These are phyloP conservation scores for Somion occarium DNA, from an alignment of 1,284 basidiomycete species.

Conservation along the genomic window DNA sequence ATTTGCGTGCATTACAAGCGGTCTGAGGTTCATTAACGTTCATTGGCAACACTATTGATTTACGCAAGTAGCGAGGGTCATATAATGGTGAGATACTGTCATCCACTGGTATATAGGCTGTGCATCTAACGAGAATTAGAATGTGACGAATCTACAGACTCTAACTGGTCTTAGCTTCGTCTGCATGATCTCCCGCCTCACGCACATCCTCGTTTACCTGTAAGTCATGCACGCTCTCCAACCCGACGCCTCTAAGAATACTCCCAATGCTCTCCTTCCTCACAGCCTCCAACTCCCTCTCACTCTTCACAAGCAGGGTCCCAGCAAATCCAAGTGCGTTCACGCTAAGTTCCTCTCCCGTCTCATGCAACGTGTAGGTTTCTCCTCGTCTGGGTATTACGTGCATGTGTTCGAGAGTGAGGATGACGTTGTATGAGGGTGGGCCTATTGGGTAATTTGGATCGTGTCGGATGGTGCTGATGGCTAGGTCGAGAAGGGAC, in stretches of 20 bases:
- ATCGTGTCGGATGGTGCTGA: constrained; percentile 71
- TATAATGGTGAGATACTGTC: too few relatives aligned
- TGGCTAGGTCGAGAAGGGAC: constrained; percentile 69
- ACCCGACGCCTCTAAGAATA: constrained; percentile 56
- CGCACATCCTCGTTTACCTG: constrained; percentile 25
- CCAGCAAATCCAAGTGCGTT: constrained; percentile 89
- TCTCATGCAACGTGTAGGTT: constrained; percentile 42
- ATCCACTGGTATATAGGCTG: too few relatives aligned
- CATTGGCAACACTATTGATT: too few relatives aligned
- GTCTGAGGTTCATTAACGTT: too few relatives aligned
- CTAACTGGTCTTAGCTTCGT: too few relatives aligned
- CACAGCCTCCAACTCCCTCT: constrained; percentile 65
- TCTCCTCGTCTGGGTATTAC: constrained; percentile 72
- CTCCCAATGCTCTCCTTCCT: constrained; percentile 53
- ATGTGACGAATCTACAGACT: too few relatives aligned
- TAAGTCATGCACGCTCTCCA: constrained; percentile 60
- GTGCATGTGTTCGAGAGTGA: constrained; percentile 82
- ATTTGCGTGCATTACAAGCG: too few relatives aligned
- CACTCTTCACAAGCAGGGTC: constrained; percentile 78
- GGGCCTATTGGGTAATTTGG: constrained; percentile 53
- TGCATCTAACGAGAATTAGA: too few relatives aligned
- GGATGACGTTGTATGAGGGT: constrained; percentile 78
- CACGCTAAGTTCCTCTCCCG: constrained; percentile 56
- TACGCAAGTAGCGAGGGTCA: too few relatives aligned
- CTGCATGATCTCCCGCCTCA: too few relatives aligned